These are phyloP conservation scores for Chlorophyllum brunneum DNA, from an alignment of 768 basidiomycete genomes.

Conservation along the genomic window DNA sequence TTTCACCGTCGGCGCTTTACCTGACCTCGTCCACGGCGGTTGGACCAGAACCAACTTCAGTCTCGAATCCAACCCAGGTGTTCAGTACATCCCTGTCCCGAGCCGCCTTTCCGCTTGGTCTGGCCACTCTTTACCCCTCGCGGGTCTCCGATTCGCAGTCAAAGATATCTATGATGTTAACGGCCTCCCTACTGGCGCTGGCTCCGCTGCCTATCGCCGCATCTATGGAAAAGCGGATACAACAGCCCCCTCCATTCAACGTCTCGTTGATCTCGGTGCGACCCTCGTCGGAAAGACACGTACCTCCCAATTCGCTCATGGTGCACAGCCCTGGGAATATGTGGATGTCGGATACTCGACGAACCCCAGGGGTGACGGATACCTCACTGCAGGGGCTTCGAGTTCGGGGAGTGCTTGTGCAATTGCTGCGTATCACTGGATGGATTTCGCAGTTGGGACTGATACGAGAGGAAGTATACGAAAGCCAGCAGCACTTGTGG, in stretches of 20 bases:
- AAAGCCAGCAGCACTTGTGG: constrained; percentile 36
- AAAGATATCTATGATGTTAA: constrained; percentile 39
- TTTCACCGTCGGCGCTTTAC: constrained; percentile 40
- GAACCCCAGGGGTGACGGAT: constrained; percentile 35
- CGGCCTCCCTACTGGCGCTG: constrained; percentile 31
- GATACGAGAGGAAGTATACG: constrained; percentile 37
- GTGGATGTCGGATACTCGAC: constrained; percentile 31
- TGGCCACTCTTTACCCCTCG: constrained; percentile 27
- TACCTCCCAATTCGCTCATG: constrained; percentile 50
- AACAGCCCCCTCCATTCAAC: constrained; percentile 40
- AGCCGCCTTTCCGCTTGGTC: constrained; percentile 38
- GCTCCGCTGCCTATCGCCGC: constrained; percentile 28
- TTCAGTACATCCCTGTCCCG: constrained; percentile 43
- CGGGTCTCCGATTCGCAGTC: constrained; percentile 44
- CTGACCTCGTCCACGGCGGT: constrained; percentile 27
- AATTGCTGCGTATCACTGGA: constrained; percentile 34
- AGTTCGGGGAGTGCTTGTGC: constrained; percentile 38
- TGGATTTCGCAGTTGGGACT: constrained; percentile 35
- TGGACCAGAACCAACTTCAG: constrained; percentile 31
- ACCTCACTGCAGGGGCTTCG: constrained; percentile 32
- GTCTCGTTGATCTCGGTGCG: constrained; percentile 44
- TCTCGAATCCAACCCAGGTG: constrained; percentile 14
- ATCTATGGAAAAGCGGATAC: constrained; percentile 29
- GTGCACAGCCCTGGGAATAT: constrained; percentile 37
- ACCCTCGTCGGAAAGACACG: constrained; percentile 52